These are phyloP conservation scores for Coniochaeta sp. DNA, from an alignment of 2,329 filamentous ascomycete genomes.

Conservation along the genomic window DNA sequence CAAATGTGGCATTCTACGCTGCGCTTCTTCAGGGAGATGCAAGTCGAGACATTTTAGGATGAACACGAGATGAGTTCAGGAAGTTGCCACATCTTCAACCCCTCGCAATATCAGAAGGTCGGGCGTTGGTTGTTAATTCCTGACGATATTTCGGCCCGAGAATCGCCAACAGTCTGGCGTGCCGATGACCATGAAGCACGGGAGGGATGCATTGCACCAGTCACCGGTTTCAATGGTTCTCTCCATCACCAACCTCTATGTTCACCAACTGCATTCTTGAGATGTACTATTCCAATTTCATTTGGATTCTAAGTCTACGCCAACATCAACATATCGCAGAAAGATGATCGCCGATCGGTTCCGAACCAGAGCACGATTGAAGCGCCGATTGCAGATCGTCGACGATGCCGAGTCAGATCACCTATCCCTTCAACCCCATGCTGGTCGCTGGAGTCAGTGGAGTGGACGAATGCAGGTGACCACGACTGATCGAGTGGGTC, in stretches of 20 bases:
- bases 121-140: too few species aligned
- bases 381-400: background rate
- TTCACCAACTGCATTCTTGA: too few species aligned
- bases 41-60: background rate
- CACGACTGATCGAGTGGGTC: background rate
- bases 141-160: background rate
- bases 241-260: background rate
- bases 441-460: background rate
- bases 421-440: background rate
- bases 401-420: too few species aligned
- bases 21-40: background rate
- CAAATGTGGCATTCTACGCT: background rate
- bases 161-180: background rate
- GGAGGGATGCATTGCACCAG: too few species aligned
- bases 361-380: background rate
- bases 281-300: too few species aligned
- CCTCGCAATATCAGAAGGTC: too few species aligned
- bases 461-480: background rate
- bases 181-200: background rate
- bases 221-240: too few species aligned
- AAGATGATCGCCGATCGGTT: background rate
- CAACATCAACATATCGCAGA: background rate
- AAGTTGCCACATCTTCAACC: too few species aligned
- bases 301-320: background rate
- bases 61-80: background rate